Evolutionary conservation across 1,139 yeast species (phyloP), one percentile per base, ranked within the genome.

Genomic region (Taphrina populina): DNA sequence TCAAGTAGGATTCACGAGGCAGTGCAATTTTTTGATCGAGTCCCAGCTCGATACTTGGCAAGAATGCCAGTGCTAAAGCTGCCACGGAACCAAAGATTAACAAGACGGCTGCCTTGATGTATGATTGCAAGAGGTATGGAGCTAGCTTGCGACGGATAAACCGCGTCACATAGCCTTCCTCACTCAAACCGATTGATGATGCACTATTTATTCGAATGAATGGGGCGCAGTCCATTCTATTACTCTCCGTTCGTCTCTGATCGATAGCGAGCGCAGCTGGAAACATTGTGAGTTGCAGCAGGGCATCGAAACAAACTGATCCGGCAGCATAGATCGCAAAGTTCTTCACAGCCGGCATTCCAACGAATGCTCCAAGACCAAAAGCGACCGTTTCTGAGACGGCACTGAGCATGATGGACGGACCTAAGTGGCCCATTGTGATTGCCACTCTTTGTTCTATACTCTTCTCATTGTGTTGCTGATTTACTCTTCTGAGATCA

Each of bases 271-370:
- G 70, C 2, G 88, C 76, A 0, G 95, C 78, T 4, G 88, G 77
- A 67, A 90, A 90, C 51, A 84, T 80, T 0, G 96, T 88, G 70
- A 88, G 70, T 66, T 92, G 97, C 30, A 92, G 73, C 0, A 81
- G 46, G 2, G 92, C 83, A 67, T 92, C 90, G 63, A 87, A 73
- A 11, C 83, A 67, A 1, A 92, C 83, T 0, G 97, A 94, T 10
- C 90, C 86, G 0, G 95, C 94, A 11, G 95, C 86, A 66, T 87
- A 92, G 23, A 83, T 71, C 0, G 98, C 96, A 74, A 92, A 92
- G 68, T 90, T 92, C 61, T 83, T 77, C 6, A 90, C 97, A 0
- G 97, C 97, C 2, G 97, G 97, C 96, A 90, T 92, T 15, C 82
- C 78, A 4, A 92, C 97, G 5, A 75, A 70, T 0, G 95, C 76